phyloP scores from a whole-genome alignment of 129 eudicot species.

The sunflower (Helianthus annuus) region HanXRQr2.0-SUNRISE NC_035435.2:167649076-167649575 shows the following conservation, averaged over 20 bases:
- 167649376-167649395: slow-evolving; percentile 3
- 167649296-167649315: slow-evolving; percentile 99
- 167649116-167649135: slow-evolving; percentile 99
- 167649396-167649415: not conserved
- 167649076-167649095: slow-evolving; percentile 98
- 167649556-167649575: too few species aligned
- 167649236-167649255: slow-evolving; percentile 80
- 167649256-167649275: slow-evolving; percentile 93
- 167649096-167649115: slow-evolving; percentile 92
- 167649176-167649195: slow-evolving; percentile 74
- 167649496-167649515: too few species aligned
- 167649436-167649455: not conserved
- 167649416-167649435: not conserved
- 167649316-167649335: slow-evolving; percentile 90
- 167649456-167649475: too few species aligned
- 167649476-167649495: too few species aligned
- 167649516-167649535: too few species aligned
- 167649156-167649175: slow-evolving; percentile 63
- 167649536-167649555: too few species aligned
- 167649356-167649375: slow-evolving; percentile 92
- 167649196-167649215: slow-evolving; percentile 70
- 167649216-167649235: slow-evolving; percentile 67
- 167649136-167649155: slow-evolving; percentile 94
- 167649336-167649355: slow-evolving; percentile 83
- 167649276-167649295: slow-evolving; percentile 99